Base-by-base conservation (phyloP, 768 basidiomycete genomes). In the Nevesoporus exiguus region DNA sequence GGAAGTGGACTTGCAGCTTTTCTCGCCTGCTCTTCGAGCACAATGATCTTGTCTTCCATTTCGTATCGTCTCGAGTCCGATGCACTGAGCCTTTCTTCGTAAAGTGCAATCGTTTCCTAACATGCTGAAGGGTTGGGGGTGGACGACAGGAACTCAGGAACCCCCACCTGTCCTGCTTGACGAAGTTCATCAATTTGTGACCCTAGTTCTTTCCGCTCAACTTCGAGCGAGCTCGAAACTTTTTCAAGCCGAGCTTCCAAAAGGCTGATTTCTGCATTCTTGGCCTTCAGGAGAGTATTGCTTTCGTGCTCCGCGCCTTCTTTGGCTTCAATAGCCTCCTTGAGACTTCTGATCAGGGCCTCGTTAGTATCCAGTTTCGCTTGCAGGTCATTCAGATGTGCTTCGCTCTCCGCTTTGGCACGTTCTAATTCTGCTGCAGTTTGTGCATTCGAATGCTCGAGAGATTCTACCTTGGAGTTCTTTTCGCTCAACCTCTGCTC, bases 101-200 rank as follows among this genome's bases (percentile, higher is more conserved):
- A 98, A 11, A 97, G 77, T 19, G 91, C 90, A 55, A 97, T 97
- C 0, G 94, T 93, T 83, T 93, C 92, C 90, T 94, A 24, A 45
- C 45, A 48, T 45, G 13, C 52, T 50, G 21, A 48, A 51, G 15
- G 15, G 25, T 59, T 19, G 43, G 51, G 41, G 13, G 19, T 19
- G 21, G 27, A 37, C 14, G 29, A 17, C 30, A 52, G 19, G 46
- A 37, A 47, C 11, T 29, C 17, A 27, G 43, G 47, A 22, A 13
- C 21, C 56, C 77, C 61, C 64, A 91, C 92, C 77, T 95, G 91
- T 33, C 95, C 95, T 24, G 95, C 96, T 58, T 81, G 77, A 30
- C 92, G 80, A 39, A 98, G 78, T 64, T 93, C 90, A 51, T 96
- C 88, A 1, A 97, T 83, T 61, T 93, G 87, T 0, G 65, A 69